Evolutionary conservation across 1,284 basidiomycete species (phyloP).

Genomic region (Puccinia triticina): DNA sequence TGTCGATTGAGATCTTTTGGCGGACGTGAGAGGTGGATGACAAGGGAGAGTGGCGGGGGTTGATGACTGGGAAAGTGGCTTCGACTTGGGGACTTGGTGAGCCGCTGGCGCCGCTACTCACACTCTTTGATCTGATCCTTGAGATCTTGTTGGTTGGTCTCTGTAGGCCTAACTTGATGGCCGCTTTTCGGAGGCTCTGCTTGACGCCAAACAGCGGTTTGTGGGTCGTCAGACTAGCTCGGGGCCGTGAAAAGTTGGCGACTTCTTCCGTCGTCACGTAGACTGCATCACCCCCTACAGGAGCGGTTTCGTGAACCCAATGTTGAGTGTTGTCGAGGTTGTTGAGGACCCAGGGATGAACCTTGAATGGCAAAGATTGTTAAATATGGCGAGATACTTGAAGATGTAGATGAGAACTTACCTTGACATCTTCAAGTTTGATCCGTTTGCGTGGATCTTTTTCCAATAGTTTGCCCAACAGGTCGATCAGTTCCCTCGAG

Average conservation of each 20-base stretch:
- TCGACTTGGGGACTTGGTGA: slow-evolving; percentile 26
- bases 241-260: slow-evolving; percentile 55
- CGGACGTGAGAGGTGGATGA: slow-evolving; percentile 10
- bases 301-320: slow-evolving; percentile 80
- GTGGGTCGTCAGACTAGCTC: slow-evolving; percentile 29
- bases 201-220: slow-evolving; percentile 48
- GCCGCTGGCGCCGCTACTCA: slow-evolving; percentile 44
- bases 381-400: background rate
- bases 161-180: slow-evolving; percentile 48
- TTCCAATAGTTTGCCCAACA: slow-evolving; percentile 76
- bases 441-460: slow-evolving; percentile 81
- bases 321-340: slow-evolving; percentile 72
- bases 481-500: slow-evolving; percentile 69
- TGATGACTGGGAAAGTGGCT: background rate
- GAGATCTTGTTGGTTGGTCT: slow-evolving; percentile 15
- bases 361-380: slow-evolving; percentile 52
- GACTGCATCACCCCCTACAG: slow-evolving; percentile 67
- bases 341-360: slow-evolving; percentile 74
- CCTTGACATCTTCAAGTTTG: slow-evolving; percentile 82
- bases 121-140: slow-evolving; percentile 41
- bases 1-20: slow-evolving; percentile 29
- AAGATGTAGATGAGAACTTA: slow-evolving; percentile 60
- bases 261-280: slow-evolving; percentile 80
- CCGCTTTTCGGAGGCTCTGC: slow-evolving; percentile 48
- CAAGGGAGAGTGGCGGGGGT: background rate